Evolutionary conservation across 2,329 filamentous ascomycete genomes (phyloP).

Genomic region (Colletotrichum shisoi): DNA sequence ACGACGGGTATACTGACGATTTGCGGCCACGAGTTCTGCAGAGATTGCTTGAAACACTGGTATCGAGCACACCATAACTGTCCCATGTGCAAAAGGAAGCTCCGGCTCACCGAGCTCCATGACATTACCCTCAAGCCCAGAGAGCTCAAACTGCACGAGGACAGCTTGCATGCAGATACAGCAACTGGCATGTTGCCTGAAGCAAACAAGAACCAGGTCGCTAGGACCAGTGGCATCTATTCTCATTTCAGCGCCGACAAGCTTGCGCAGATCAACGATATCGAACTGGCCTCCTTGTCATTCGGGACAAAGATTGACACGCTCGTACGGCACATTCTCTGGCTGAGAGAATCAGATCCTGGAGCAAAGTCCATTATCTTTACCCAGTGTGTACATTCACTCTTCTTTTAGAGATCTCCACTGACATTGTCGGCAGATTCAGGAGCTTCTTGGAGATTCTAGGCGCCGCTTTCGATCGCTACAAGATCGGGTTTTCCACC

Average conservation of each 20-base stretch:
- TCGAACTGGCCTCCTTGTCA: conserved; percentile 75
- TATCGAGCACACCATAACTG: conserved; percentile 77
- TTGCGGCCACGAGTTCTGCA: conserved; percentile 93
- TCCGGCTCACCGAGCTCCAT: conserved; percentile 75
- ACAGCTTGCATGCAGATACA: conserved; percentile 56
- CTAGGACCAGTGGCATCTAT: conserved; percentile 70
- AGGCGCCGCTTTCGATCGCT: conserved; percentile 71
- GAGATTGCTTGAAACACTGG: conserved; percentile 84
- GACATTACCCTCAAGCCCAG: conserved; percentile 84
- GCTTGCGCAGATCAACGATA: conserved; percentile 80
- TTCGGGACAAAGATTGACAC: conserved; percentile 94
- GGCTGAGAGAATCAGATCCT: conserved; percentile 83
- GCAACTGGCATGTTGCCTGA: conserved; percentile 21
- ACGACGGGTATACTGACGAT: conserved; percentile 82
- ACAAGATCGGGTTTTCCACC: conserved; percentile 76
- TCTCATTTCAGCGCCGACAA: conserved; percentile 75
- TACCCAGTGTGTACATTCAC: conserved; percentile 66
- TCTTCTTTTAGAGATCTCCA: neutral
- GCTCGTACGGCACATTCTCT: conserved; percentile 79
- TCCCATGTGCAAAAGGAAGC: conserved; percentile 79
- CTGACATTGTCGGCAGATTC: conserved; percentile 56
- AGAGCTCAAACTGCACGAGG: conserved; percentile 70
- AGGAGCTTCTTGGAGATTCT: conserved; percentile 81
- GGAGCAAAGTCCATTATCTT: conserved; percentile 94
- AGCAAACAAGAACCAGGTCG: conserved; percentile 2